phyloP scores from a whole-genome alignment of 2,329 filamentous ascomycete genomes.

The Sporothrix protearum region DNA sequence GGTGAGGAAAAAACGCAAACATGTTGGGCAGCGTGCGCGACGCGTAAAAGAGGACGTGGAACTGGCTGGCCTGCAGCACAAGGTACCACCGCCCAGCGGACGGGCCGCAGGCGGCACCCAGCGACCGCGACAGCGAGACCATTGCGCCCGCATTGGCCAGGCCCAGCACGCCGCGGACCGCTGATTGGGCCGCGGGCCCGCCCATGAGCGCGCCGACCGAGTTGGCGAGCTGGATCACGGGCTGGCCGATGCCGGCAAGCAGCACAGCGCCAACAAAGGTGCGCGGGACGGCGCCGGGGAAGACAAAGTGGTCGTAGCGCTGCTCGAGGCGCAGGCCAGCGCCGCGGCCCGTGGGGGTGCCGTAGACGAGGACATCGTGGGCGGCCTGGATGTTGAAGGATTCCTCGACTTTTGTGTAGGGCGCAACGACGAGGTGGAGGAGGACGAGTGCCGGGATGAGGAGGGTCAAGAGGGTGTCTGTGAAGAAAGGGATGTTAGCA shows the following conservation, averaged over 20 bases:
- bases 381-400: constrained; percentile 95
- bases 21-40: constrained; percentile 91
- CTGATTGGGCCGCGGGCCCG: constrained; percentile 49
- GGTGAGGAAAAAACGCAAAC: constrained; percentile 81
- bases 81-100: constrained; percentile 74
- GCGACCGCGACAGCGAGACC: constrained; percentile 58
- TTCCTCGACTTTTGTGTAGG: constrained; percentile 97
- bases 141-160: constrained; percentile 69
- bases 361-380: constrained; percentile 83
- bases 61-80: constrained; percentile 75
- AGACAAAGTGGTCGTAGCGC: constrained; percentile 83
- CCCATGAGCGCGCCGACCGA: constrained; percentile 31
- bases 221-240: constrained; percentile 54
- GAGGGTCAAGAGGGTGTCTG: constrained; percentile 49
- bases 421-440: constrained; percentile 68
- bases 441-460: constrained; percentile 62
- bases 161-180: constrained; percentile 75
- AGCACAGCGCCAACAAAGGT: constrained; percentile 81
- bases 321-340: constrained; percentile 51
- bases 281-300: constrained; percentile 86
- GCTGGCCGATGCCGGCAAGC: constrained; percentile 69
- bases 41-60: constrained; percentile 90
- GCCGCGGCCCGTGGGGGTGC: constrained; percentile 59
- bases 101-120: constrained; percentile 65
- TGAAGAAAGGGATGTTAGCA: neutral